Percentiles rank a stretch among this genome's conserved stretches.
These are phyloP conservation scores for Starmerella vaccinii DNA, from an alignment of 805 yeast genomes.

Conservation along the genomic window DNA sequence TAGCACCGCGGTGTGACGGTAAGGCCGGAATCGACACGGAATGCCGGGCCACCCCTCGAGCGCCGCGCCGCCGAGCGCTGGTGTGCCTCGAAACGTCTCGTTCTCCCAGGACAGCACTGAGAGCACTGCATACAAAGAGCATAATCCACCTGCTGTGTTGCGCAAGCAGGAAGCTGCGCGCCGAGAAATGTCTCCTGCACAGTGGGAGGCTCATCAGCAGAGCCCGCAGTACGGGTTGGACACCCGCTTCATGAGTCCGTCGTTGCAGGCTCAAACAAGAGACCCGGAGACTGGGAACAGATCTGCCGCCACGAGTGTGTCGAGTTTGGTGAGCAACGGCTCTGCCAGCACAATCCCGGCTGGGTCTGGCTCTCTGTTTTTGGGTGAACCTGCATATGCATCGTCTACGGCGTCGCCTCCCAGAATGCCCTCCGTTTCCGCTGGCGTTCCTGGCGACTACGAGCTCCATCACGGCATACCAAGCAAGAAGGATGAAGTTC, in stretches of 20 bases:
- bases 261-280: not conserved
- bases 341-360: not conserved
- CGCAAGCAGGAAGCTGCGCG: slow-evolving; percentile 24
- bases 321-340: slow-evolving; percentile 1
- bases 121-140: slow-evolving; percentile 26
- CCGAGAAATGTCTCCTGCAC: slow-evolving; percentile 15
- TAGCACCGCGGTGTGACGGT: slow-evolving; percentile 3
- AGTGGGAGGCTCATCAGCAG: not conserved
- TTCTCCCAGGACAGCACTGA: slow-evolving; percentile 20
- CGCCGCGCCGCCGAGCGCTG: not conserved
- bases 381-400: not conserved
- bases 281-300: slow-evolving; percentile 1
- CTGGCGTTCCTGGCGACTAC: slow-evolving; percentile 1
- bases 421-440: not conserved
- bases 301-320: slow-evolving; percentile 4
- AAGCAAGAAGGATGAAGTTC: slow-evolving; percentile 53
- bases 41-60: slow-evolving; percentile 6
- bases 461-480: slow-evolving; percentile 2
- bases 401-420: not conserved
- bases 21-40: not conserved
- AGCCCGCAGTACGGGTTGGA: not conserved
- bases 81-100: slow-evolving; percentile 20
- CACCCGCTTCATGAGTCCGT: slow-evolving; percentile 1
- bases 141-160: slow-evolving; percentile 26
- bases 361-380: not conserved